phyloP scores from a whole-genome alignment of 495 filamentous ascomycete genomes.

The Aspergillus olivimuriae region DNA sequence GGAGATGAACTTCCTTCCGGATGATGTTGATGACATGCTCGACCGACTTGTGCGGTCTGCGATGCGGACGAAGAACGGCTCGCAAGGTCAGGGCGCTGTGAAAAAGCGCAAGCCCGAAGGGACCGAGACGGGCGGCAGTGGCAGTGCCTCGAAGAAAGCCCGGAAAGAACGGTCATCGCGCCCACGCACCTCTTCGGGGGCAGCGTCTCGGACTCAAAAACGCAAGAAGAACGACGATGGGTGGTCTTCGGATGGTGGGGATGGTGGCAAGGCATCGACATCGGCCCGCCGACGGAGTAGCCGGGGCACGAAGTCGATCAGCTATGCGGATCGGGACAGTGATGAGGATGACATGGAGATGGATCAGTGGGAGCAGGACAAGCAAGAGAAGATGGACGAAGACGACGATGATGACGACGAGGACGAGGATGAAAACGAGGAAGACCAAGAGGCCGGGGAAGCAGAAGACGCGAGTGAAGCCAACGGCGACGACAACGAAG shows the following conservation, averaged over 20 bases:
- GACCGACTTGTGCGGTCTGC: conserved; percentile 55
- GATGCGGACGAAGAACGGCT: conserved; percentile 34
- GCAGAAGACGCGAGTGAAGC: conserved; percentile 11
- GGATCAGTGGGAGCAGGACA: conserved; percentile 31
- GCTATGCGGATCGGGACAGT: conserved; percentile 51
- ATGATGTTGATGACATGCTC: conserved; percentile 70
- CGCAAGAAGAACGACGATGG: conserved; percentile 40
- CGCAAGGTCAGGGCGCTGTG: conserved; percentile 17
- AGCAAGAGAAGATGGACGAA: no score
- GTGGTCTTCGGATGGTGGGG: conserved; percentile 37
- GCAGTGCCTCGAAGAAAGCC: conserved; percentile 24
- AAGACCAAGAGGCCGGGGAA: conserved; percentile 19
- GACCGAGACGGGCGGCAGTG: conserved; percentile 23
- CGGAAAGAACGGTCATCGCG: conserved; percentile 25
- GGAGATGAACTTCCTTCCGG: conserved; percentile 73
- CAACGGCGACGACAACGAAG: conserved; percentile 10
- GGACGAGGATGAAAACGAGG: conserved; percentile 19
- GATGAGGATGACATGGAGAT: conserved; percentile 55
- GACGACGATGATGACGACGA: conserved; percentile 22
- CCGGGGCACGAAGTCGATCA: conserved; percentile 31
- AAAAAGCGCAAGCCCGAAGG: conserved; percentile 47
- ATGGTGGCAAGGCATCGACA: conserved; percentile 12
- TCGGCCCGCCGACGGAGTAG: conserved; percentile 37
- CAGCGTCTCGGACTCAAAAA: conserved; percentile 36
- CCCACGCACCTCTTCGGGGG: conserved; percentile 28